Evolutionary conservation across 2,329 filamentous ascomycete species (phyloP).

Genomic region (Penicillium expansum): DNA sequence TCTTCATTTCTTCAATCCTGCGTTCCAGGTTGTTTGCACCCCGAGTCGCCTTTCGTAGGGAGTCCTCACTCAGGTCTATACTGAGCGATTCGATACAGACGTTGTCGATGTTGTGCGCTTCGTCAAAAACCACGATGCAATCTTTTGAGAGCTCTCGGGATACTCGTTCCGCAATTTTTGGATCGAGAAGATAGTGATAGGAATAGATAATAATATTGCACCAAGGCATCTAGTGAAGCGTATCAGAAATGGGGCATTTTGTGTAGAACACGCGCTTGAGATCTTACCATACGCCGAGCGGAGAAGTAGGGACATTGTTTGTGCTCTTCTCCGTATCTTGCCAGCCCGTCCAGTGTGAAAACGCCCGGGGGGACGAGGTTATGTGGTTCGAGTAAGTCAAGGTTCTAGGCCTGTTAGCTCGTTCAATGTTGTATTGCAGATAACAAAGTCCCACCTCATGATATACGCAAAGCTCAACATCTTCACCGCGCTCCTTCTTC

Average conservation of each 20-base stretch:
- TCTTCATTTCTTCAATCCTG: slow-evolving; percentile 91
- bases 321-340: slow-evolving; percentile 87
- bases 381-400: slow-evolving; percentile 90
- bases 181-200: slow-evolving; percentile 95
- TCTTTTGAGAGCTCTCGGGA: slow-evolving; percentile 96
- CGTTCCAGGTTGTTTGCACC: slow-evolving; percentile 88
- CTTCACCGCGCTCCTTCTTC: slow-evolving; percentile 92
- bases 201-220: slow-evolving; percentile 99
- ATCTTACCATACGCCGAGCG: slow-evolving; percentile 77
- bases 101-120: slow-evolving; percentile 99
- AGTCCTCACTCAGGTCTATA: slow-evolving; percentile 95
- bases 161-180: slow-evolving; percentile 93
- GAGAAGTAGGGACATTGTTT: slow-evolving; percentile 99
- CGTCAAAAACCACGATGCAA: slow-evolving; percentile 97
- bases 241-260: slow-evolving; percentile 18
- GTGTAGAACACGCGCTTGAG: background rate
- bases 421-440: background rate
- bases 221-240: slow-evolving; percentile 75
- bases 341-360: slow-evolving; percentile 87
- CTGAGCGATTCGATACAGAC: slow-evolving; percentile 97
- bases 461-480: slow-evolving; percentile 91
- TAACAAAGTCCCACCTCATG: slow-evolving; percentile 66
- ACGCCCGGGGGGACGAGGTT: slow-evolving; percentile 93
- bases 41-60: slow-evolving; percentile 81
- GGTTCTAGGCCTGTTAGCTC: slow-evolving; percentile 59